Evolutionary conservation across 192 early-diverging fungal genomes (phyloP).

Genomic region (Tieghemiomyces parasiticus): DNA sequence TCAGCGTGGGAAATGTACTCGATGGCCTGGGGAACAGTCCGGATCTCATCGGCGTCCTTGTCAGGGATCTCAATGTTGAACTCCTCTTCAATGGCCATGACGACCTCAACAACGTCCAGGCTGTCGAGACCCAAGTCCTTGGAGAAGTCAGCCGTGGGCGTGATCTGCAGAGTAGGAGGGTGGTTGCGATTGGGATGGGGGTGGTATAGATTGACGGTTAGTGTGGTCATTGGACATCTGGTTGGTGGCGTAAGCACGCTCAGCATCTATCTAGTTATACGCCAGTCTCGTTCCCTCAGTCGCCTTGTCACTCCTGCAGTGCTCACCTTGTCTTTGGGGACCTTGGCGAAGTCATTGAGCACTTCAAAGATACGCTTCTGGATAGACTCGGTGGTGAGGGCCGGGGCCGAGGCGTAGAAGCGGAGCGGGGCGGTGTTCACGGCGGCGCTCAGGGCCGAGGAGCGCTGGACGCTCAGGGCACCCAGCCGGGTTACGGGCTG

Average conservation of each 20-base stretch:
- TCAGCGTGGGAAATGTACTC: constrained; percentile 59
- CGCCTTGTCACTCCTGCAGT: too few species aligned
- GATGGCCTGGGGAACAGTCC: constrained; percentile 73
- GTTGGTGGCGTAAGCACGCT: too few species aligned
- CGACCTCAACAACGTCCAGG: constrained; percentile 95
- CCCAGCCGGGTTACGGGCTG: too few species aligned
- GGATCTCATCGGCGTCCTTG: constrained; percentile 92
- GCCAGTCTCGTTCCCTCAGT: too few species aligned
- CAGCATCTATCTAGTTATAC: too few species aligned
- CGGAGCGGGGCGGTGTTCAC: constrained; percentile 33
- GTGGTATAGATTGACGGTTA: too few species aligned
- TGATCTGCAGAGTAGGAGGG: constrained; percentile 67
- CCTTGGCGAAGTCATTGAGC: constrained; percentile 92
- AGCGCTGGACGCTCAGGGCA: constrained; percentile 12
- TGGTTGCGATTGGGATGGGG: too few species aligned
- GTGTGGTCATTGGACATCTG: too few species aligned
- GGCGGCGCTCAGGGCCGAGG: constrained; percentile 17
- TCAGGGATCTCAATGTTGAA: constrained; percentile 97
- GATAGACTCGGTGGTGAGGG: constrained; percentile 49
- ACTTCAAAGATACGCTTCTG: constrained; percentile 80
- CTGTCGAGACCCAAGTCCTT: constrained; percentile 91
- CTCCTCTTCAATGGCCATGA: constrained; percentile 99
- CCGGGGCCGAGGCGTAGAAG: constrained; percentile 59
- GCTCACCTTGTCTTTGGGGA: constrained; percentile 78
- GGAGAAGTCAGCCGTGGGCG: constrained; percentile 71